These are phyloP conservation scores for Aureobasidium subglaciale DNA, from an alignment of 2,329 filamentous ascomycete genomes.

Conservation along the genomic window DNA sequence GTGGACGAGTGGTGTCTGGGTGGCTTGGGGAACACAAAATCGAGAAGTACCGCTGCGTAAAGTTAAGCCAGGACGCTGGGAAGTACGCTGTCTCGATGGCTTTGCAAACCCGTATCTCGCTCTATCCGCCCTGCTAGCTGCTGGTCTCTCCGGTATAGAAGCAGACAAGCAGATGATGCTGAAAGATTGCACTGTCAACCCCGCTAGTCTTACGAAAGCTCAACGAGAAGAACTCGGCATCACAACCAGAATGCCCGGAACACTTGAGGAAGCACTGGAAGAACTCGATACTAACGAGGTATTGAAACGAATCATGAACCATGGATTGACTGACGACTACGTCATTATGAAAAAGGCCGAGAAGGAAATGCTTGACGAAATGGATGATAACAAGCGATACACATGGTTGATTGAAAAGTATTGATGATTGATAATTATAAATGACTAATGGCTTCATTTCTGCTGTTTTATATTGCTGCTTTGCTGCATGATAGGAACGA, in stretches of 20 bases:
- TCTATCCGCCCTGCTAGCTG: constrained; percentile 53
- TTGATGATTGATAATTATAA: constrained; percentile 28
- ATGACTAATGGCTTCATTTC: too few relatives aligned
- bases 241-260: constrained; percentile 45
- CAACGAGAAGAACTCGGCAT: constrained; percentile 50
- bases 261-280: constrained; percentile 48
- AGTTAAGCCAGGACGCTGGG: constrained; percentile 63
- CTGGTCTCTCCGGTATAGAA: constrained; percentile 51
- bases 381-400: constrained; percentile 43
- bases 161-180: constrained; percentile 39
- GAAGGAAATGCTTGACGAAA: constrained; percentile 41
- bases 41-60: constrained; percentile 67
- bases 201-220: constrained; percentile 41
- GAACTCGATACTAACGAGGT: constrained; percentile 44
- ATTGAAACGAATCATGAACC: constrained; percentile 42
- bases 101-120: constrained; percentile 72
- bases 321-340: constrained; percentile 50
- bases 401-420: constrained; percentile 62
- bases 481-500: too few relatives aligned
- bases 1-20: constrained; percentile 74
- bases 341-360: constrained; percentile 54
- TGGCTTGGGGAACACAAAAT: constrained; percentile 77
- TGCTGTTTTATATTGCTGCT: neutral
- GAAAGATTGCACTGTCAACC: constrained; percentile 48
- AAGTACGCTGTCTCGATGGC: constrained; percentile 71